Conservation (phyloP, 2,329 filamentous ascomycete species). For the Phyllosticta capitalensis region DNA sequence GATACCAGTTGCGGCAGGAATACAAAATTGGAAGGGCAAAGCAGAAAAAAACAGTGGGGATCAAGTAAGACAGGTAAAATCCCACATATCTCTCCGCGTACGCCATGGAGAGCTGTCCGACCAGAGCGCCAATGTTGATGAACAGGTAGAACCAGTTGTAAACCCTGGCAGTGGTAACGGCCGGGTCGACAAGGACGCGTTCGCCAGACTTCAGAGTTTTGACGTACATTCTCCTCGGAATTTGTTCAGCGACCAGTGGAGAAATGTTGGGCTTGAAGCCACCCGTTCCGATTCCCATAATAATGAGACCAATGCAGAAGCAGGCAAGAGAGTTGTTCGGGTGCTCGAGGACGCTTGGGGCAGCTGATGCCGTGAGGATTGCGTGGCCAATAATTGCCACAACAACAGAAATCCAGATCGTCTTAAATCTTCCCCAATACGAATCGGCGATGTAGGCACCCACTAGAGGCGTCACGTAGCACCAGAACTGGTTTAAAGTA, state of each 20-base stretch:
- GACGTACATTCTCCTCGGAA: slow-evolving; percentile 43
- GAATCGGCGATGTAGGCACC: slow-evolving; percentile 52
- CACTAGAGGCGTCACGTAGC: slow-evolving; percentile 48
- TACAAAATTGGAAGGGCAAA: slow-evolving; percentile 50
- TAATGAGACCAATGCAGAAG: slow-evolving; percentile 47
- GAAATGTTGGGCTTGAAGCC: slow-evolving; percentile 60
- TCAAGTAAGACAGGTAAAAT: slow-evolving; percentile 62
- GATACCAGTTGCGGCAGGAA: slow-evolving; percentile 52
- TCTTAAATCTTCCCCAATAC: slow-evolving; percentile 52
- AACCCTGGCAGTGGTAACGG: slow-evolving; percentile 56
- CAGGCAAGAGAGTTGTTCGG: slow-evolving; percentile 42
- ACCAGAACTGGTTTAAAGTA: slow-evolving; percentile 48
- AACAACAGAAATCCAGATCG: slow-evolving; percentile 46
- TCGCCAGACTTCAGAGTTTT: slow-evolving; percentile 42
- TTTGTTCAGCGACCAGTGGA: slow-evolving; percentile 53
- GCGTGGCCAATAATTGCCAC: slow-evolving; percentile 51
- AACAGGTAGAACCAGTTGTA: slow-evolving; percentile 46
- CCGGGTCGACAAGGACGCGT: slow-evolving; percentile 56
- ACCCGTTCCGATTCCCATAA: slow-evolving; percentile 58
- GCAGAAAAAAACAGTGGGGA: slow-evolving; percentile 58
- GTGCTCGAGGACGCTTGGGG: slow-evolving; percentile 41
- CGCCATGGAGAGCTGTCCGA: slow-evolving; percentile 29
- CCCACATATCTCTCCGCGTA: slow-evolving; percentile 45
- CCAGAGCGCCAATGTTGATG: slow-evolving; percentile 29
- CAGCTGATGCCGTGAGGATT: slow-evolving; percentile 46